A percentile compares a stretch with the other conserved stretches of the same genome.
Evolutionary conservation across 192 early-diverging fungal genomes (phyloP).

Genomic region (Entomortierella beljakovae): DNA sequence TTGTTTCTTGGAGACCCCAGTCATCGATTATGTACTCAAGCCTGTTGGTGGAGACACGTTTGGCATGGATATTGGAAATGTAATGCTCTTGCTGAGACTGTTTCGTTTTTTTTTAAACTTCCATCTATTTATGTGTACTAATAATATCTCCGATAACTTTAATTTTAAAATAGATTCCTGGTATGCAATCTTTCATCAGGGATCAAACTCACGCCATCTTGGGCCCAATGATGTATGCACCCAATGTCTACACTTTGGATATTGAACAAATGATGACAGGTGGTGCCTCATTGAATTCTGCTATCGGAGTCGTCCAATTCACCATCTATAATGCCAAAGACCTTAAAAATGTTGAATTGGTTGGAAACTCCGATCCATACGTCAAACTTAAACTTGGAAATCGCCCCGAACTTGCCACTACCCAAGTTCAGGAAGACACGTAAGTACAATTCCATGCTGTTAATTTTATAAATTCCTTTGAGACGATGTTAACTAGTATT

Average conservation of each 20-base stretch:
- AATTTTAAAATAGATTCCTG: conserved; percentile 77
- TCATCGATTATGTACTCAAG: conserved; percentile 89
- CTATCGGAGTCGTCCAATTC: conserved; percentile 89
- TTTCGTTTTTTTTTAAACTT: background rate
- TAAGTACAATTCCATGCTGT: conserved; percentile 20
- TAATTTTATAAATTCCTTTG: background rate
- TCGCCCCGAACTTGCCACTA: conserved; percentile 69
- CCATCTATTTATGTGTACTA: background rate
- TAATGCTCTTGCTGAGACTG: conserved; percentile 22
- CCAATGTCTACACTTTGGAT: conserved; percentile 84
- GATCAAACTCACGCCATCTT: conserved; percentile 81
- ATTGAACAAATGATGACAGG: conserved; percentile 83
- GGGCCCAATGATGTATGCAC: conserved; percentile 87
- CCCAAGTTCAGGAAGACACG: conserved; percentile 77
- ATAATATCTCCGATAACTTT: too few species aligned
- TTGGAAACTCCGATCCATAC: conserved; percentile 94
- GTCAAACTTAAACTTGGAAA: conserved; percentile 78
- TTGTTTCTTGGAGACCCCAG: conserved; percentile 85
- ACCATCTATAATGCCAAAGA: conserved; percentile 83
- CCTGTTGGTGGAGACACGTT: conserved; percentile 89
- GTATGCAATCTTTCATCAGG: conserved; percentile 80
- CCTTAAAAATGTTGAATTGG: conserved; percentile 88
- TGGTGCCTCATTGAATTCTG: conserved; percentile 65
- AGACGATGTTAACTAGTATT: background rate
- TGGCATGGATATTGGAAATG: conserved; percentile 89